These are phyloP conservation scores for Xylaria polymorpha DNA, from an alignment of 2,329 filamentous ascomycete species.

Conservation along the genomic window DNA sequence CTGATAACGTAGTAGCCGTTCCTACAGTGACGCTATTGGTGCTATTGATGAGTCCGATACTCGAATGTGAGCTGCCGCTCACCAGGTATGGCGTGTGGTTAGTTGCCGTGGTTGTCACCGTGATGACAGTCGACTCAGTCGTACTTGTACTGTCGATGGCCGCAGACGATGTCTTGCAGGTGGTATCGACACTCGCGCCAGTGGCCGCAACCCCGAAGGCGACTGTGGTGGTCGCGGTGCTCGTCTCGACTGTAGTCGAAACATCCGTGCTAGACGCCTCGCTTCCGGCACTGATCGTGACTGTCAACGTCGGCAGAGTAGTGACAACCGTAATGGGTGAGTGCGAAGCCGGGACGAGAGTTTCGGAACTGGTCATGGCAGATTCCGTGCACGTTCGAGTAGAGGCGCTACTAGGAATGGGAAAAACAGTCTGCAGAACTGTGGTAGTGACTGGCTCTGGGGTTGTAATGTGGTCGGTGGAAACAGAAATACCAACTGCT, in stretches of 20 bases:
- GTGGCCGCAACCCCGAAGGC: neutral
- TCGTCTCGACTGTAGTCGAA: conserved; percentile 14
- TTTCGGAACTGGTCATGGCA: neutral
- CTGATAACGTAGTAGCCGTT: neutral
- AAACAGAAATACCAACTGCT: conserved; percentile 7
- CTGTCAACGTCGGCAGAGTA: conserved; percentile 19
- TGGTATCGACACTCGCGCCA: conserved; percentile 18
- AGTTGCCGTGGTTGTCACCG: neutral
- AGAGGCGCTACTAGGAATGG: conserved; percentile 8
- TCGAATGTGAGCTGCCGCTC: conserved; percentile 22
- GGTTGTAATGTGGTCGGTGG: conserved; percentile 2
- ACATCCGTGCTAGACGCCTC: conserved; percentile 12
- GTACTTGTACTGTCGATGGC: conserved; percentile 2
- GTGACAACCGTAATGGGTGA: conserved; percentile 3
- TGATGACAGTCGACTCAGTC: neutral
- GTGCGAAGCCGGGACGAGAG: neutral
- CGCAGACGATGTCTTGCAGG: conserved; percentile 17
- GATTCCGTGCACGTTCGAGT: conserved; percentile 21
- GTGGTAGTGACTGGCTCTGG: conserved; percentile 21
- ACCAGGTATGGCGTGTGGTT: conserved; percentile 17
- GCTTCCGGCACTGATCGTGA: conserved; percentile 7
- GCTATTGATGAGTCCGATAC: conserved; percentile 13
- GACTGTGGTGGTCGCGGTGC: conserved; percentile 8
- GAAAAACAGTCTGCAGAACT: conserved; percentile 27
- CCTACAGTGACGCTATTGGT: conserved; percentile 15